These are phyloP conservation scores for Tilletiopsis washingtonensis DNA, from an alignment of 1,284 basidiomycete genomes.

Conservation along the genomic window DNA sequence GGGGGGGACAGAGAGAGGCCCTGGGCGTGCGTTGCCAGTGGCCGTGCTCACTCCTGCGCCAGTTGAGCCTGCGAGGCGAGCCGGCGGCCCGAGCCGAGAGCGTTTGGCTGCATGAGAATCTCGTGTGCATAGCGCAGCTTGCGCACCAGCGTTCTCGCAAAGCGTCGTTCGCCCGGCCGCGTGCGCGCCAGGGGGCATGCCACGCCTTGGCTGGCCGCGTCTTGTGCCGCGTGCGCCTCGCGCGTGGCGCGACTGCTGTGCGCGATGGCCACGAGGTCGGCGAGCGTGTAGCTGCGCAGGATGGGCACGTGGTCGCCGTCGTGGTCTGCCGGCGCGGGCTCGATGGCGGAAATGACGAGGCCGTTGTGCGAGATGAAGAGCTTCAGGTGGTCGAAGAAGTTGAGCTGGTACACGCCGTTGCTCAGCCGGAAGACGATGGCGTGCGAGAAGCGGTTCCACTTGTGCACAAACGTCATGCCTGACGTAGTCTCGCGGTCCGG, in stretches of 20 bases:
- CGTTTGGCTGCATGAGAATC: constrained; percentile 8
- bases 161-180: constrained; percentile 18
- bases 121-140: constrained; percentile 25
- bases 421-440: constrained; percentile 94
- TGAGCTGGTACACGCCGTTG: constrained; percentile 93
- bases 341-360: constrained; percentile 70
- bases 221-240: constrained; percentile 13
- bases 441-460: constrained; percentile 90
- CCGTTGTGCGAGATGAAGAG: constrained; percentile 76
- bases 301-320: constrained; percentile 77
- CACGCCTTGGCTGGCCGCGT: neutral
- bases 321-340: constrained; percentile 56
- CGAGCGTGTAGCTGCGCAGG: constrained; percentile 66
- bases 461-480: constrained; percentile 90
- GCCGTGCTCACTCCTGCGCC: neutral
- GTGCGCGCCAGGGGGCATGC: constrained; percentile 5
- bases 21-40: neutral
- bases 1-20: neutral
- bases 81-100: too few species aligned
- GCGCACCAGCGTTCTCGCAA: constrained; percentile 19
- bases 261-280: constrained; percentile 62
- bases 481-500: constrained; percentile 65
- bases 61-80: neutral
- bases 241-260: constrained; percentile 43
- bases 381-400: constrained; percentile 97